phyloP scores from a whole-genome alignment of 2,329 filamentous ascomycete genomes.

The Ophiostoma piceae region DNA sequence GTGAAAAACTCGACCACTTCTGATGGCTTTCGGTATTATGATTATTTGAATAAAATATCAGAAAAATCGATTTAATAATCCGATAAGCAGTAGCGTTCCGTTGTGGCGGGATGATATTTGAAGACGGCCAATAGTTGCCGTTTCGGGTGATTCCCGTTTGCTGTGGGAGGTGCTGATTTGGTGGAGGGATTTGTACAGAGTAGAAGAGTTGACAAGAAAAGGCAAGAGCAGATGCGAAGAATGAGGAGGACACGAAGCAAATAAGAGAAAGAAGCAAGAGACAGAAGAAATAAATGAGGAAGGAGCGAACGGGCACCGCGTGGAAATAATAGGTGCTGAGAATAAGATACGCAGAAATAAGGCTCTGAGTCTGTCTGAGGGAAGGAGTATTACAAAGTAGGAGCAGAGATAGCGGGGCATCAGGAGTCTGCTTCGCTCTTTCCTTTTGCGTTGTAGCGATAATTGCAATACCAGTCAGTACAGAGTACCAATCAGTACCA shows the following conservation, averaged over 20 bases:
- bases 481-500: background rate
- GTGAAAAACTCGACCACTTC: background rate
- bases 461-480: background rate
- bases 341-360: background rate
- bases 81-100: background rate
- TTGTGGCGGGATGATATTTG: background rate
- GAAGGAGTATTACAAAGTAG: too few species aligned
- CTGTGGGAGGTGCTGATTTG: background rate
- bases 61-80: background rate
- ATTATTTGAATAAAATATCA: too few species aligned
- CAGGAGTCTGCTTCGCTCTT: background rate
- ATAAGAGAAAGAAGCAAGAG: too few species aligned
- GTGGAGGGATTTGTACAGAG: too few species aligned
- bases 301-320: background rate
- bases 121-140: background rate
- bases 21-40: too few species aligned
- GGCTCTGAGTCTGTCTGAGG: background rate
- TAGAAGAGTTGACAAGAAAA: background rate
- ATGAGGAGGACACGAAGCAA: background rate
- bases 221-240: background rate
- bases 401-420: background rate
- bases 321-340: background rate
- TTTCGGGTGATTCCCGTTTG: conserved; percentile 1
- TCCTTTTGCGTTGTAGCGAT: background rate
- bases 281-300: background rate